These are phyloP conservation scores for Gossypium trilobum DNA, from an alignment of 441 rosid species.

Conservation along the genomic window DNA sequence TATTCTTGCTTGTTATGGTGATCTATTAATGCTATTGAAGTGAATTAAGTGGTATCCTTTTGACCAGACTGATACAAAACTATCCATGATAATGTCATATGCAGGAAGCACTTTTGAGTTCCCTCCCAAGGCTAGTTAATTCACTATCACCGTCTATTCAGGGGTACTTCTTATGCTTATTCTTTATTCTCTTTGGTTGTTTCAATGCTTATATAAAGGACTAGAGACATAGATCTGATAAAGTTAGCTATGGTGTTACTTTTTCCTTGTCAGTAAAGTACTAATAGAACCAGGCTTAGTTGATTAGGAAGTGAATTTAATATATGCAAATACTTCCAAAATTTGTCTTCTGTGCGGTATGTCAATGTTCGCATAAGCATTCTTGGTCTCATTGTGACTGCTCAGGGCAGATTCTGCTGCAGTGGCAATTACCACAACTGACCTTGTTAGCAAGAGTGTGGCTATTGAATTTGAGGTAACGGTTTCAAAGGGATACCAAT, in stretches of 20 bases:
- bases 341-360: neutral
- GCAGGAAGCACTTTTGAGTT: slow-evolving; percentile 70
- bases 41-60: neutral
- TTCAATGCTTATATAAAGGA: neutral
- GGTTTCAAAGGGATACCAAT: neutral
- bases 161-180: slow-evolving; percentile 39
- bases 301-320: slow-evolving; percentile 1
- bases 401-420: slow-evolving; percentile 96
- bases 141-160: slow-evolving; percentile 50
- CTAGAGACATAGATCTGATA: neutral
- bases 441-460: slow-evolving; percentile 93
- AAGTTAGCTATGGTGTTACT: neutral
- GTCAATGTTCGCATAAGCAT: neutral
- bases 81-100: slow-evolving; percentile 17
- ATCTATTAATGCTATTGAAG: neutral
- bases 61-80: neutral
- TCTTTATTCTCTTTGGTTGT: neutral
- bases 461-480: slow-evolving; percentile 71
- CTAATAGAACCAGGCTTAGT: neutral
- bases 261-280: neutral
- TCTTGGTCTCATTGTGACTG: slow-evolving; percentile 15
- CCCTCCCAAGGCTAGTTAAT: slow-evolving; percentile 64
- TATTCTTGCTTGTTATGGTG: slow-evolving; percentile 8
- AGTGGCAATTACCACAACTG: slow-evolving; percentile 89
- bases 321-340: slow-evolving; percentile 10